Evolutionary conservation across 2,329 filamentous ascomycete species (phyloP), one percentile per base, ranked within the genome.

Genomic region (Colletotrichum echinochloae): DNA sequence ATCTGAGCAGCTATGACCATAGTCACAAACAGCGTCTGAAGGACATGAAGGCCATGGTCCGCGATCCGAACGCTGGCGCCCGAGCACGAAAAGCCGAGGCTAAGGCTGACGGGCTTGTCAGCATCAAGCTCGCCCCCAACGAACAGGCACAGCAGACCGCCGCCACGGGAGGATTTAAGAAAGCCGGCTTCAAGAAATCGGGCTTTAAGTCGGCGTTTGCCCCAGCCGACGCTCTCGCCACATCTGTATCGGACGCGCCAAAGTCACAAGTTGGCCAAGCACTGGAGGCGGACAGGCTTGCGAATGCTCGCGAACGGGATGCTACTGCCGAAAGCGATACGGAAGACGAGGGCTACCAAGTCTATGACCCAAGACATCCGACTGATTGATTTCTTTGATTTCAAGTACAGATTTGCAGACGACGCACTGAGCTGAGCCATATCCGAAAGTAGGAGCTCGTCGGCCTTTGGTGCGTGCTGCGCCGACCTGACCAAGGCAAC

Each of bases 1-100:
- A 99, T 80, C 93, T 98, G 66, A 91, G 91, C 73, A 96, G 93
- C 76, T 98, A 98, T 81, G 96, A 98, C 79, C 96, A 99, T 82
- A 93, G 93, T 76, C 96, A 99, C 82, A 95, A 94, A 80, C 94
- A 97, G 83, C 92, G 93, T 60, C 88, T 95, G 69, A 93, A 94
- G 81, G 93, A 96, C 76, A 94, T 95, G 92, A 94, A 94, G 81
- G 90, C 92, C 76, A 91, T 95, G 85, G 90, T 92, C 39, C 90
- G 91, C 74, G 91, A 94, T 74, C 90, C 92, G 1, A 87, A 86
- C 64, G 90, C 89, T 30, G 87, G 86, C 18, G 88, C 86, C 28
- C 89, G 90, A 74, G 90, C 91, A 2, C 85, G 90, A n/a, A 90
- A 89, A 75, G 89, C 90, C 41, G 91, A 94, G 78, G 90, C 90